Conservation (phyloP, 2,329 filamentous ascomycete species). For the Fusarium pininemorale region DNA sequence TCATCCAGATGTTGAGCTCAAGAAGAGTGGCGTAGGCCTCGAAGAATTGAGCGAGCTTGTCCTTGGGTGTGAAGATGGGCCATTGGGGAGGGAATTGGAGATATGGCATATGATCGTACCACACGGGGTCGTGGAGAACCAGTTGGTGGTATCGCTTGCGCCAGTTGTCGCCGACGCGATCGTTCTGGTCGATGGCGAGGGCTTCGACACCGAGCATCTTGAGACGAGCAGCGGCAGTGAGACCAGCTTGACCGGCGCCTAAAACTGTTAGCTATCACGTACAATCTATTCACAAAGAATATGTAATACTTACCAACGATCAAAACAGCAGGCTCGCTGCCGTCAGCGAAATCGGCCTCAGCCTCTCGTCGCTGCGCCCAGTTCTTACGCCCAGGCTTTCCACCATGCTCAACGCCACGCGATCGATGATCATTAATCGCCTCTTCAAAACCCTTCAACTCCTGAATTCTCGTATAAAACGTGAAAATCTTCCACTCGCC, state of each 20-base stretch:
- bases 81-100: constrained; percentile 70
- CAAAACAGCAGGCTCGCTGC: constrained; percentile 64
- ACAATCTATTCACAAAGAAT: accelerated
- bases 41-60: constrained; percentile 75
- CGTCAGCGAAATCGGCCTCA: constrained; percentile 58
- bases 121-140: constrained; percentile 74
- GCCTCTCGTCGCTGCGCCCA: constrained; percentile 65
- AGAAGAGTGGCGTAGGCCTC: constrained; percentile 70
- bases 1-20: constrained; percentile 75
- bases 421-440: constrained; percentile 56
- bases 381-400: constrained; percentile 62
- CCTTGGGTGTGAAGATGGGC: constrained; percentile 77
- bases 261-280: background rate
- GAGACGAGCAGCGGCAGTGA: constrained; percentile 66
- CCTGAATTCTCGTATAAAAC: constrained; percentile 67
- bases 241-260: constrained; percentile 69
- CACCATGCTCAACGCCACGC: constrained; percentile 65
- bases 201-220: constrained; percentile 66
- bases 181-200: constrained; percentile 67
- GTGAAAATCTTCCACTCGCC: constrained; percentile 69
- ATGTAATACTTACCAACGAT: constrained; percentile 61
- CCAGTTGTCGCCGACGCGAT: constrained; percentile 71
- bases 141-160: constrained; percentile 69
- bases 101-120: constrained; percentile 70
- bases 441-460: constrained; percentile 65